Conservation (phyloP, 176 grass and related monocot genomes). For the Triticum aestivum region DNA sequence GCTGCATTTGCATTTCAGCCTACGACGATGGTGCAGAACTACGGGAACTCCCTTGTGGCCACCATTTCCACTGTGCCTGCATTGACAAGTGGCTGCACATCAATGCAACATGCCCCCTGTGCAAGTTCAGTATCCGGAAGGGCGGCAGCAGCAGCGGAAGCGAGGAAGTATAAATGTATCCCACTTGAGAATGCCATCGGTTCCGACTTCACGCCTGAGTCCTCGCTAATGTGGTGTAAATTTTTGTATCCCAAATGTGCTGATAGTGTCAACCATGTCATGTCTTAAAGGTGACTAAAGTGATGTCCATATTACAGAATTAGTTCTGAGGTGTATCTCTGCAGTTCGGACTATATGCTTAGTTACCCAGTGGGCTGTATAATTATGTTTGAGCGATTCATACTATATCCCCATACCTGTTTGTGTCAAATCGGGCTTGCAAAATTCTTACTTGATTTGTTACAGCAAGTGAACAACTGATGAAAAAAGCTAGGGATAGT, state of each 20-base stretch:
- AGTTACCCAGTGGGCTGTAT: constrained; percentile 11
- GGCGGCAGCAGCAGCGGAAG: constrained; percentile 56
- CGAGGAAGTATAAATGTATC: constrained; percentile 53
- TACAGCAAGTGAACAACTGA: not conserved
- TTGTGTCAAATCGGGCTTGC: not conserved
- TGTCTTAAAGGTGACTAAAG: constrained; percentile 28
- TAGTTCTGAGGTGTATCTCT: constrained; percentile 33
- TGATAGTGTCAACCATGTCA: constrained; percentile 20
- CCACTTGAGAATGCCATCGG: not conserved
- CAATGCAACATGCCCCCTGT: constrained; percentile 78
- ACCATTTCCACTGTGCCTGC: constrained; percentile 77
- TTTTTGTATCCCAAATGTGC: constrained; percentile 43
- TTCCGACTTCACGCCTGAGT: constrained; percentile 5
- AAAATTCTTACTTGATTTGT: not conserved
- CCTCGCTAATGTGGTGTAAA: constrained; percentile 46
- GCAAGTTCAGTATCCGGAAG: constrained; percentile 85
- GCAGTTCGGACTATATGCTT: constrained; percentile 18
- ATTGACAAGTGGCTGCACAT: constrained; percentile 86
- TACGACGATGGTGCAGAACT: constrained; percentile 79
- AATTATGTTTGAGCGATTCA: not conserved
- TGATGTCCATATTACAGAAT: constrained; percentile 36
- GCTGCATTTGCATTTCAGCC: constrained; percentile 68
- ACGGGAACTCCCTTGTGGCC: constrained; percentile 73
- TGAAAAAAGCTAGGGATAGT: not conserved
- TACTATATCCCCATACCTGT: not conserved